Percentiles rank a stretch among this genome's conserved stretches.
phyloP scores from a whole-genome alignment of 1,284 basidiomycete genomes.

The Golubevia pallescens region DNA sequence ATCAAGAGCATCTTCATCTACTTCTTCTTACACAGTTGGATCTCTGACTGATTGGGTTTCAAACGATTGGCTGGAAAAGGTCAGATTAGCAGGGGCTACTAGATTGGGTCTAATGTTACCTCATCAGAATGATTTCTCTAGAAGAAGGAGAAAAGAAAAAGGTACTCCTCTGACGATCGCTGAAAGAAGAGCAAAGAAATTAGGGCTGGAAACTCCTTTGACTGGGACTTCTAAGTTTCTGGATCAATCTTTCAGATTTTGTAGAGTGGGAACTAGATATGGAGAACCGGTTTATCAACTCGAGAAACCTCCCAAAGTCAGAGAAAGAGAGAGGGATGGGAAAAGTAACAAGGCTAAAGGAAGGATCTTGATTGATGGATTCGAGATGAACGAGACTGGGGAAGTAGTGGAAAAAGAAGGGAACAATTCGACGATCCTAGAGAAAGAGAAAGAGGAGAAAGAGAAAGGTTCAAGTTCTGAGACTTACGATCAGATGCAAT shows the following conservation, averaged over 20 bases:
- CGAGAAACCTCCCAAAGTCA: slow-evolving; percentile 9
- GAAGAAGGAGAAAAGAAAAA: slow-evolving; percentile 8
- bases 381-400: no score
- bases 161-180: slow-evolving; percentile 26
- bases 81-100: background rate
- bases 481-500: no score
- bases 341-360: background rate
- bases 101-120: slow-evolving; percentile 6
- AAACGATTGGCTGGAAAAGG: background rate
- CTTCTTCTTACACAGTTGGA: background rate
- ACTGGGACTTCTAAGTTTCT: slow-evolving; percentile 7
- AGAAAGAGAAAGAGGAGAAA: no score
- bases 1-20: background rate
- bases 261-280: slow-evolving; percentile 20
- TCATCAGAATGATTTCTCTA: slow-evolving; percentile 18
- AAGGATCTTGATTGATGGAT: no score
- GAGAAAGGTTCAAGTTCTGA: no score
- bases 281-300: slow-evolving; percentile 28
- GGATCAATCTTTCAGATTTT: slow-evolving; percentile 5
- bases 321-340: slow-evolving; percentile 2
- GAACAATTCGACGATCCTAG: no score
- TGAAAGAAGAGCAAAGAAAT: slow-evolving; percentile 37
- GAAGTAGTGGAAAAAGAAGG: no score
- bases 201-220: slow-evolving; percentile 21
- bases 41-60: background rate